Base-by-base conservation (phyloP, 2,329 filamentous ascomycete species). In the Colletotrichum sp. region DNA sequence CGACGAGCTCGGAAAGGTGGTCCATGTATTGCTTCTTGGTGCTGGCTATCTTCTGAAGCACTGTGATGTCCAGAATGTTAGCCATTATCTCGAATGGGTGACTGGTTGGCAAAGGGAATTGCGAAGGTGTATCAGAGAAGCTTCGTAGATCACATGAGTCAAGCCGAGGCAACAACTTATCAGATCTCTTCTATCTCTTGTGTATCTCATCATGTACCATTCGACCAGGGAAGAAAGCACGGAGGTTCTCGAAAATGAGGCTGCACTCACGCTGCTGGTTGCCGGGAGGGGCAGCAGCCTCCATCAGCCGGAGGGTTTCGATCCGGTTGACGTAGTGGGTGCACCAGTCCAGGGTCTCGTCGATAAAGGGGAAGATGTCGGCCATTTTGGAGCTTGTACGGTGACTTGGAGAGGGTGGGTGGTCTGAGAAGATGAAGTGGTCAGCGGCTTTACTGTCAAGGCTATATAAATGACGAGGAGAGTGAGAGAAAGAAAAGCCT, bases 1-100 rank as follows among this genome's bases (percentile, higher is more conserved):
- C 38, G 38, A 43, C 38, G 8, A 43, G 38, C 10, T 9, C 9
- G 5, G 38, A 9, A 5, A 43, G 38, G 18, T 43, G 38, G 1
- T 43, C 18, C 38, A 43, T 43, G 1, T 43, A 43, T 18, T 43
- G 3, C 38, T 43, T 43, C 38, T 43, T 43, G 5, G 18, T n/a
- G 18, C 18, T 43, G 1, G 38, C 18, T n/a, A 43, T 43, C 38
- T 6, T n/a, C 9, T n/a, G 3, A n/a, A 43, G 18, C 18, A 43
- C 38, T 43, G 38, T 12, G 3, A 10, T 0, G 0, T 12, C 0
- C 18, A 4, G 0, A 10, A 0, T n/a, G 3, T 43, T n/a, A 43
- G 9, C 18, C n/a, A n/a, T n/a, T n/a, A n/a, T n/a, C n/a, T n/a
- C n/a, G n/a, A n/a, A n/a, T n/a, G n/a, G n/a, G n/a, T n/a, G n/a